These are phyloP conservation scores for Phytophthora citrophthora DNA, from an alignment of 352 stramenopile genomes.

Conservation along the genomic window DNA sequence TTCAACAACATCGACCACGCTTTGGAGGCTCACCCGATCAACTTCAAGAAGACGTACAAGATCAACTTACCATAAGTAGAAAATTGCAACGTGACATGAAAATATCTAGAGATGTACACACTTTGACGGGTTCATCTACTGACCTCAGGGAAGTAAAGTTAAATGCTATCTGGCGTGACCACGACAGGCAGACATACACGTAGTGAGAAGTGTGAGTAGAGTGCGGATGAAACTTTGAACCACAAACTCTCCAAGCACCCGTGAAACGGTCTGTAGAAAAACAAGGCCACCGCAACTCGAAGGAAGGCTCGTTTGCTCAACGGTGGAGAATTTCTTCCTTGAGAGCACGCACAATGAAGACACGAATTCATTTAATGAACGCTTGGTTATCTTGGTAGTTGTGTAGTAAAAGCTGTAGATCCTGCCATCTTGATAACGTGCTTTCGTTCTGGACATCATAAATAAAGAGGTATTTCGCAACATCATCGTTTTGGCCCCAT, in stretches of 20 bases:
- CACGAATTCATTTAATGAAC: constrained; percentile 24
- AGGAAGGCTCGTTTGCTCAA: neutral
- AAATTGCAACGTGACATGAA: too few species aligned
- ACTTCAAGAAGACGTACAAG: constrained; percentile 77
- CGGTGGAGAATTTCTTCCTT: too few species aligned
- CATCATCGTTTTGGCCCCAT: constrained; percentile 1
- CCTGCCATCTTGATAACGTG: constrained; percentile 16
- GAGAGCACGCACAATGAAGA: neutral
- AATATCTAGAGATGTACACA: neutral
- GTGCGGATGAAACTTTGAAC: neutral
- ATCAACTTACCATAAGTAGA: constrained; percentile 28
- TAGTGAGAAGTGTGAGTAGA: neutral
- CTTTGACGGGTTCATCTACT: constrained; percentile 2
- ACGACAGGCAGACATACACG: constrained; percentile 7
- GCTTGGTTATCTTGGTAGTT: constrained; percentile 12
- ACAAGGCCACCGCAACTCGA: neutral
- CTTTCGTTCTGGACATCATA: constrained; percentile 35
- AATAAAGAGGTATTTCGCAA: constrained; percentile 37
- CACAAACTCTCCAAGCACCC: constrained; percentile 3
- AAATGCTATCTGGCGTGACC: neutral
- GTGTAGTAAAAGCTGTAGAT: constrained; percentile 13
- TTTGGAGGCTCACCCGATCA: constrained; percentile 78
- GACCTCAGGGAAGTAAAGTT: constrained; percentile 6
- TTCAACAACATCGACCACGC: constrained; percentile 90
- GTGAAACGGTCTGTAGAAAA: constrained; percentile 14